phyloP scores from a whole-genome alignment of 2,329 filamentous ascomycete genomes.

The Biscogniauxia sp. region DNA sequence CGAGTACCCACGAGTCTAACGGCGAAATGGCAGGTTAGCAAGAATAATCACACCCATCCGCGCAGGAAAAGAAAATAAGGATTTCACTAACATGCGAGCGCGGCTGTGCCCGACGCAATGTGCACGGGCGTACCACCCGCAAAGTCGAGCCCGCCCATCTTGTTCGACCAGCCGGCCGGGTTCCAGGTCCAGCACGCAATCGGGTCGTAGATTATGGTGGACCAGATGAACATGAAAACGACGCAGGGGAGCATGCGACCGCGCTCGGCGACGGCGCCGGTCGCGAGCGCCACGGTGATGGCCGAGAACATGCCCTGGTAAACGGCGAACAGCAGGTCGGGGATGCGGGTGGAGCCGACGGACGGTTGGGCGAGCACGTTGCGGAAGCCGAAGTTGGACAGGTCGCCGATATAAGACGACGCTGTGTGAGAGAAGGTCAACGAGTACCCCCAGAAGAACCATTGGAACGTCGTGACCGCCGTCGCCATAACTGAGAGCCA shows the following conservation, averaged over 20 bases:
- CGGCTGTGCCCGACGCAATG: slow-evolving; percentile 78
- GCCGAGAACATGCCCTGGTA: slow-evolving; percentile 88
- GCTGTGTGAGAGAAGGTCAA: slow-evolving; percentile 77
- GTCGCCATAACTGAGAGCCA: slow-evolving; percentile 88
- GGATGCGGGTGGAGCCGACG: slow-evolving; percentile 69
- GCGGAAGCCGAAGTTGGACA: slow-evolving; percentile 76
- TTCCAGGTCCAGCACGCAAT: slow-evolving; percentile 98
- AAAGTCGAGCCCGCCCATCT: slow-evolving; percentile 81
- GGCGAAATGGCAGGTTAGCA: slow-evolving; percentile 9
- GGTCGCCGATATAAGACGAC: slow-evolving; percentile 72
- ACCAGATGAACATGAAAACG: slow-evolving; percentile 92
- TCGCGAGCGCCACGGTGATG: slow-evolving; percentile 81
- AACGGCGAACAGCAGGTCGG: slow-evolving; percentile 80
- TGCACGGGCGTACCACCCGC: slow-evolving; percentile 90
- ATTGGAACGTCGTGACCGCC: slow-evolving; percentile 82
- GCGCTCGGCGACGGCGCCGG: slow-evolving; percentile 81
- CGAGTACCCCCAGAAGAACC: slow-evolving; percentile 93
- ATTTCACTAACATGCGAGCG: slow-evolving; percentile 61
- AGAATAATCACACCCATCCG: background rate
- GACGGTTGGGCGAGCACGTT: slow-evolving; percentile 74
- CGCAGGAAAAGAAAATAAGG: background rate
- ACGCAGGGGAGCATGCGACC: slow-evolving; percentile 86
- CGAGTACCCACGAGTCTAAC: slow-evolving; percentile 77
- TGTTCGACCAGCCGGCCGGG: slow-evolving; percentile 72
- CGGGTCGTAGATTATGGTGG: slow-evolving; percentile 85